Evolutionary conservation across 192 early-diverging fungal species (phyloP).

Genomic region (Coemansia sp.): DNA sequence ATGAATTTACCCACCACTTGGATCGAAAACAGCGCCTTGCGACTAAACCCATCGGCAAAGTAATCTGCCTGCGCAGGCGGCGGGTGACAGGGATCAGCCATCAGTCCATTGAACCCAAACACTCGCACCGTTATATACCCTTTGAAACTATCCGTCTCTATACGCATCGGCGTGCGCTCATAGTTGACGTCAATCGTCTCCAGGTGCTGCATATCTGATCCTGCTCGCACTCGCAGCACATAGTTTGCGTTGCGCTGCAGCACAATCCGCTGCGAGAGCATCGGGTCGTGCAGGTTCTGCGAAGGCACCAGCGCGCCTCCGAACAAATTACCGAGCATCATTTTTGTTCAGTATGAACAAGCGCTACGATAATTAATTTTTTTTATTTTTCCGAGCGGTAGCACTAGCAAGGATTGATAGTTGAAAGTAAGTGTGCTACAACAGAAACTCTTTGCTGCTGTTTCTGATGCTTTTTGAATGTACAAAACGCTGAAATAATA

Average conservation of each 20-base stretch:
- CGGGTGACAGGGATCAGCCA: constrained; percentile 50
- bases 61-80: constrained; percentile 44
- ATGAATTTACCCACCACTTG: constrained; percentile 48
- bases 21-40: constrained; percentile 50
- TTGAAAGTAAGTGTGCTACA: too few relatives aligned
- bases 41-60: constrained; percentile 49
- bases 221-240: constrained; percentile 48
- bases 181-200: constrained; percentile 51
- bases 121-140: constrained; percentile 50
- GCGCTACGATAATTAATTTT: too few relatives aligned
- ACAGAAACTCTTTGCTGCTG: too few relatives aligned
- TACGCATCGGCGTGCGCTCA: constrained; percentile 44
- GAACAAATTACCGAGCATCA: constrained; percentile 52
- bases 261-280: constrained; percentile 40
- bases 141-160: constrained; percentile 41
- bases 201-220: constrained; percentile 37
- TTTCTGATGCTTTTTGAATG: too few relatives aligned
- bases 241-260: constrained; percentile 51
- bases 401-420: too few relatives aligned
- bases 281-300: constrained; percentile 46
- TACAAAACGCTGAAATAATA: too few relatives aligned
- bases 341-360: constrained; percentile 2
- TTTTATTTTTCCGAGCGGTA: too few relatives aligned
- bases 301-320: constrained; percentile 32
- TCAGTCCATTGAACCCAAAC: constrained; percentile 48